Conservation (phyloP, 2,329 filamentous ascomycete genomes). For the Acephala macrosclerotiorum region DNA sequence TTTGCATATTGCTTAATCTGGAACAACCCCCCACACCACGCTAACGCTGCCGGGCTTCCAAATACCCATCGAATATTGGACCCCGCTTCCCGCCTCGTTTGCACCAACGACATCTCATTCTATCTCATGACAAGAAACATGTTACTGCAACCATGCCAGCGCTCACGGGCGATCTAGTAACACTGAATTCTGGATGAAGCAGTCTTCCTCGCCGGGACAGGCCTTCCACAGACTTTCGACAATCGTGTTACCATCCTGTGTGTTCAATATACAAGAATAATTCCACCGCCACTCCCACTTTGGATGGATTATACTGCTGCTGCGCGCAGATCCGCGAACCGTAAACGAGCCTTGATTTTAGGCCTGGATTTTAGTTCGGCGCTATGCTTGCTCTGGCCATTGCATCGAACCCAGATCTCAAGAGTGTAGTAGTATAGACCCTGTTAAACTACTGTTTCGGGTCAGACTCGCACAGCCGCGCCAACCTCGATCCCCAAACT, state of each 20-base stretch:
- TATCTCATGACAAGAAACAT: neutral
- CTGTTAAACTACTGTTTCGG: neutral
- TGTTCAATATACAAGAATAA: too few species aligned
- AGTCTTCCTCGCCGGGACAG: too few species aligned
- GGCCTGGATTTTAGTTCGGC: too few species aligned
- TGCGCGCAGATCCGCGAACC: too few species aligned
- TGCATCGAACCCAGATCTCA: too few species aligned
- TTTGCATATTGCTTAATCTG: neutral
- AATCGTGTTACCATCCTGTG: too few species aligned
- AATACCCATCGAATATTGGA: neutral
- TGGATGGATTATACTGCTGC: too few species aligned
- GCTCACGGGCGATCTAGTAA: neutral
- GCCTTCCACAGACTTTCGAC: too few species aligned
- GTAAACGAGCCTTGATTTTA: too few species aligned
- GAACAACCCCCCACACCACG: slow-evolving; percentile 1
- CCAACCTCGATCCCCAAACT: neutral
- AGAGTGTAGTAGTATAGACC: neutral
- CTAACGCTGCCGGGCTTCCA: neutral
- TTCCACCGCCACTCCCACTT: too few species aligned
- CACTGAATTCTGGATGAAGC: too few species aligned
- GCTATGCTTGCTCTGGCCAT: too few species aligned
- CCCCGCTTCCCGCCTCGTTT: neutral
- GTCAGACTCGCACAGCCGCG: neutral
- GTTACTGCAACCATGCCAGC: neutral
- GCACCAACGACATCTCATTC: neutral